Percentiles rank a stretch among this genome's conserved stretches.
Evolutionary conservation across 1,284 basidiomycete species (phyloP).

Genomic region (Mycena sp.): DNA sequence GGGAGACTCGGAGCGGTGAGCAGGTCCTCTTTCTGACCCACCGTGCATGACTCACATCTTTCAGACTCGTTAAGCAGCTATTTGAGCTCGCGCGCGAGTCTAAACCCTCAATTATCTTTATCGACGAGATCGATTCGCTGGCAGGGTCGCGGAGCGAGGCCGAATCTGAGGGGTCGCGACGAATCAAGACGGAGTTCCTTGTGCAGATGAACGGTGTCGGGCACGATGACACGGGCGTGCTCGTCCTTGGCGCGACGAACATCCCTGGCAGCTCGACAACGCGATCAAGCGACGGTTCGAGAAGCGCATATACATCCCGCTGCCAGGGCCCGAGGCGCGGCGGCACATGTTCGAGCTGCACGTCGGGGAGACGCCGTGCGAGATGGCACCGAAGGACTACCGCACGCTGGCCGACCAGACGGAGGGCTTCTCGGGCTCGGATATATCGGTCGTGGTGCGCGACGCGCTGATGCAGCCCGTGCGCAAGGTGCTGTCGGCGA

Average conservation of each 20-base stretch:
- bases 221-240: constrained; percentile 95
- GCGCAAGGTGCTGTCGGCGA: constrained; percentile 94
- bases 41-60: background rate
- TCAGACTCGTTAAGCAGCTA: constrained; percentile 93
- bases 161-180: constrained; percentile 93
- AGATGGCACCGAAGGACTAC: constrained; percentile 84
- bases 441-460: constrained; percentile 95
- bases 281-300: constrained; percentile 99
- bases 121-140: constrained; percentile 98
- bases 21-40: background rate
- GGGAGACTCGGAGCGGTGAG: constrained; percentile 31
- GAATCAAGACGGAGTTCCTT: constrained; percentile 99
- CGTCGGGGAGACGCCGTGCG: constrained; percentile 92
- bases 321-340: constrained; percentile 94
- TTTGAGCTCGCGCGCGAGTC: constrained; percentile 97
- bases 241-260: constrained; percentile 99
- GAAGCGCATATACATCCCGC: constrained; percentile 98
- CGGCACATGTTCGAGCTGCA: constrained; percentile 97
- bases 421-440: constrained; percentile 95
- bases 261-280: constrained; percentile 98
- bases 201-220: constrained; percentile 99
- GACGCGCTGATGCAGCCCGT: constrained; percentile 99
- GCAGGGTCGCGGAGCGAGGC: constrained; percentile 96
- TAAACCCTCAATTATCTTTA: constrained; percentile 98
- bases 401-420: constrained; percentile 86